Evolutionary conservation across 805 yeast species (phyloP).

Genomic region (Metschnikowia peoriensis): DNA sequence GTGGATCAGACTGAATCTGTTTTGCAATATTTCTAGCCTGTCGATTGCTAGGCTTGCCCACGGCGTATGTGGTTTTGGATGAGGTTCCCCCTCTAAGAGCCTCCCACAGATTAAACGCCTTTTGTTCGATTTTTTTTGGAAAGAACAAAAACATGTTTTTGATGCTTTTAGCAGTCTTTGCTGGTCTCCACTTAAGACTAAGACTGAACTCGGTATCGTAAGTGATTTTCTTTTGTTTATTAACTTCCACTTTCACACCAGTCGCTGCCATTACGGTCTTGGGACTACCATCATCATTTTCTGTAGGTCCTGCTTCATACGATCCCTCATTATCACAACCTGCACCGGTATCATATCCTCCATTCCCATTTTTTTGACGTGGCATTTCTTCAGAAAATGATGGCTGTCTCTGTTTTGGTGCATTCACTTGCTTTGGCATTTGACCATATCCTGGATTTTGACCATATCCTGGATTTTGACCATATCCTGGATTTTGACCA

Average conservation of each 20-base stretch:
- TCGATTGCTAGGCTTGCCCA: not conserved
- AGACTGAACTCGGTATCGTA: constrained; percentile 12
- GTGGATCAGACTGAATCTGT: too few relatives aligned
- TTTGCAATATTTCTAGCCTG: too few relatives aligned
- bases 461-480: not conserved
- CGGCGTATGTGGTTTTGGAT: not conserved
- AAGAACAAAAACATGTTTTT: constrained; percentile 11
- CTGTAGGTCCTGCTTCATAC: not conserved
- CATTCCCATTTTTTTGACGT: not conserved
- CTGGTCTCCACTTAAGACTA: constrained; percentile 14
- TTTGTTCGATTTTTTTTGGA: constrained; percentile 7
- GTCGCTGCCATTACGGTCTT: not conserved
- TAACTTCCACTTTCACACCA: constrained; percentile 6
- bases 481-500: not conserved
- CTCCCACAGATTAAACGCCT: constrained; percentile 7
- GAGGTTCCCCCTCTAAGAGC: not conserved
- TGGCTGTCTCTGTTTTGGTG: not conserved
- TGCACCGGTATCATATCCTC: not conserved
- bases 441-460: not conserved
- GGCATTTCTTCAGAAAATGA: not conserved
- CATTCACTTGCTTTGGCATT: not conserved
- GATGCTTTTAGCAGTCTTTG: constrained; percentile 10
- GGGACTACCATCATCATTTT: not conserved
- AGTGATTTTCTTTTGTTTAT: constrained; percentile 1
- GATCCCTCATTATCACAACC: not conserved